Conservation (phyloP, 169 alveolate genomes). For the Eimeria praecox region DNA sequence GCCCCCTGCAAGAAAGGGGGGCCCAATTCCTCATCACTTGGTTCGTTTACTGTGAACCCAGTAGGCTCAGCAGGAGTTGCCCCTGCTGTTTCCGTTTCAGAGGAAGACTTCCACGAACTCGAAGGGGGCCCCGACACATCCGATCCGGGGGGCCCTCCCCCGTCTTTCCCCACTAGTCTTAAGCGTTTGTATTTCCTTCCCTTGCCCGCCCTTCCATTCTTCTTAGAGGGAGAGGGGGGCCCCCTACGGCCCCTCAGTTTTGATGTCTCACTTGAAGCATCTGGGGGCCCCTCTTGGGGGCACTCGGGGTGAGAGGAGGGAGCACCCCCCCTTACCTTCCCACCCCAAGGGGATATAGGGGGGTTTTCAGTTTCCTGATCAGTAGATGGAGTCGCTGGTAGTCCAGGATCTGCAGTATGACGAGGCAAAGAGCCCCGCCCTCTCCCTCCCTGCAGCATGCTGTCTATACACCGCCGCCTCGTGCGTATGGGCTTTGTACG, state of each 20-base stretch:
- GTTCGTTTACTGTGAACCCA: conserved; percentile 18
- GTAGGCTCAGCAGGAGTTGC: neutral
- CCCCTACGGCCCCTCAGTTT: neutral
- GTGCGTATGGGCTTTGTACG: neutral
- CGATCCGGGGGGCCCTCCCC: conserved; percentile 30
- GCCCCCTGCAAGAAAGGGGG: conserved; percentile 48
- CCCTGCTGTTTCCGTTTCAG: conserved; percentile 31
- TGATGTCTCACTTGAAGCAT: neutral
- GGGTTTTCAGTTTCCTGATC: neutral
- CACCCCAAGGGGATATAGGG: neutral
- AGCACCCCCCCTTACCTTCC: neutral
- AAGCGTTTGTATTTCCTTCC: neutral
- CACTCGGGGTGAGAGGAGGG: neutral
- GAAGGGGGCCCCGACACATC: conserved; percentile 30
- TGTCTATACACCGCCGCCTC: conserved; percentile 48
- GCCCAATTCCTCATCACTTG: conserved; percentile 56
- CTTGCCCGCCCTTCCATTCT: neutral
- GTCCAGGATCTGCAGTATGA: neutral
- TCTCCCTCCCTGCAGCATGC: conserved; percentile 10
- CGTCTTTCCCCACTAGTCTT: neutral
- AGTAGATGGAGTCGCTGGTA: neutral
- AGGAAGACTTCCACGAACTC: conserved; percentile 52
- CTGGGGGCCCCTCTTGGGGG: conserved; percentile 38
- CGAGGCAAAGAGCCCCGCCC: conserved; percentile 14
- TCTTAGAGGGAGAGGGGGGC: neutral